Evolutionary conservation across 2,329 filamentous ascomycete species (phyloP).

Genomic region (Aspergillus ibericus): DNA sequence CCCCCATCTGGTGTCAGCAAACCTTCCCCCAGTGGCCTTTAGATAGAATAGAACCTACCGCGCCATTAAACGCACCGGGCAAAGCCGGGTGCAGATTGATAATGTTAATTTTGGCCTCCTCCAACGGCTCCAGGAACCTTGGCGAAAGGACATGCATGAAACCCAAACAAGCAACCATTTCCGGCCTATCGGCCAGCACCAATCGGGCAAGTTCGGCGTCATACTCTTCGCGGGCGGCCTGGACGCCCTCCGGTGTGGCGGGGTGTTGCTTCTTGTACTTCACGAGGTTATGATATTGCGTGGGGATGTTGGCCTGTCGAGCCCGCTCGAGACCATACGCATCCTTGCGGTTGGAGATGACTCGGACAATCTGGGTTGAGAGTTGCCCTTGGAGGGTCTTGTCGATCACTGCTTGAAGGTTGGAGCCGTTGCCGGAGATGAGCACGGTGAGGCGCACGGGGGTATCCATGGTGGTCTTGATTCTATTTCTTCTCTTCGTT

Average conservation of each 20-base stretch:
- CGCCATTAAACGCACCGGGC: conserved; percentile 74
- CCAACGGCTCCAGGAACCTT: conserved; percentile 68
- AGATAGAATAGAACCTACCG: conserved; percentile 38
- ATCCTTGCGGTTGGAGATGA: conserved; percentile 65
- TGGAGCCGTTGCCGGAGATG: conserved; percentile 72
- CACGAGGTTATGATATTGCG: conserved; percentile 78
- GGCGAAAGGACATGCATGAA: conserved; percentile 83
- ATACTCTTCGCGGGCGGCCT: conserved; percentile 63
- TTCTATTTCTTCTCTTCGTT: background rate
- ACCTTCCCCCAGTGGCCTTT: too few species aligned
- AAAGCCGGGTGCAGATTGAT: conserved; percentile 82
- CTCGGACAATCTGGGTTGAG: conserved; percentile 58
- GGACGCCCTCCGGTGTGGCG: conserved; percentile 51
- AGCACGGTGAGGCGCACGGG: conserved; percentile 63
- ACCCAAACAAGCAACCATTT: conserved; percentile 77
- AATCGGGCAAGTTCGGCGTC: conserved; percentile 72
- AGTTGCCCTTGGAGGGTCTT: conserved; percentile 52
- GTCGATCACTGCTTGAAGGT: conserved; percentile 75
- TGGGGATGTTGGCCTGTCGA: conserved; percentile 63
- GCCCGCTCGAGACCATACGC: conserved; percentile 67
- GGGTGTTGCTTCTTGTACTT: conserved; percentile 70
- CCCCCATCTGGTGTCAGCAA: background rate
- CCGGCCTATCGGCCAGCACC: conserved; percentile 64
- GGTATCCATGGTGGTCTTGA: conserved; percentile 25
- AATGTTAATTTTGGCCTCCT: conserved; percentile 61